Conservation (phyloP, 371 early-diverging fungal species). For the Mortierella sp. region DNA sequence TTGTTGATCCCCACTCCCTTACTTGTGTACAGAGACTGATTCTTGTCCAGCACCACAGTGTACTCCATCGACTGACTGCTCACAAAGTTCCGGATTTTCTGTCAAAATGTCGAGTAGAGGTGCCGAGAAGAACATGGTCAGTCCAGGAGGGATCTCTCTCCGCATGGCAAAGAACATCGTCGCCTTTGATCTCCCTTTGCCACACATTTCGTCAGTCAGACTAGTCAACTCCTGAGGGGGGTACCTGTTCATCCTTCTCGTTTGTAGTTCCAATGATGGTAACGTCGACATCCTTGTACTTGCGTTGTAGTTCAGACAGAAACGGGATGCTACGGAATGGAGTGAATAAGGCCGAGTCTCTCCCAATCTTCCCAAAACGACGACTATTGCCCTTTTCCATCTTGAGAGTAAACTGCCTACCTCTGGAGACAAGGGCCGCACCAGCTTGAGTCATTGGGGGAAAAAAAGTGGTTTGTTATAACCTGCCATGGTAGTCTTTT, state of each 20-base stretch:
- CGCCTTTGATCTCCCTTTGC: no score
- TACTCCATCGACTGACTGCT: conserved; percentile 38
- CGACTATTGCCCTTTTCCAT: no score
- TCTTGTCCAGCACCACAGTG: conserved; percentile 42
- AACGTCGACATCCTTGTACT: conserved; percentile 51
- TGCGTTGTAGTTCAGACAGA: conserved; percentile 46
- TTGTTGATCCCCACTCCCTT: conserved; percentile 3
- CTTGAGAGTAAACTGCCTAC: conserved; percentile 20
- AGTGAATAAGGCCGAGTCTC: no score
- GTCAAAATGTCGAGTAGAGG: neutral
- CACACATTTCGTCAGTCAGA: no score
- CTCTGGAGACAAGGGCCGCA: conserved; percentile 51
- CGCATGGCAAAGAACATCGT: no score
- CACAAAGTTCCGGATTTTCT: conserved; percentile 53
- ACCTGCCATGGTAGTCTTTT: no score
- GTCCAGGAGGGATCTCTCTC: no score
- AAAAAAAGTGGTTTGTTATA: no score
- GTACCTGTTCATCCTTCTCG: conserved; percentile 42
- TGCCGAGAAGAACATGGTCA: neutral
- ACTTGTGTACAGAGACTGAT: conserved; percentile 37
- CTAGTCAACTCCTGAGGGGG: no score
- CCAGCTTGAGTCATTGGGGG: no score
- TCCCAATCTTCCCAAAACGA: no score
- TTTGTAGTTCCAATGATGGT: conserved; percentile 42
- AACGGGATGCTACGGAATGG: conserved; percentile 33